Evolutionary conservation across 176 grass and related monocot species (phyloP), one percentile per base, ranked within the genome.

Genomic region (Aegilops umbellulata): DNA sequence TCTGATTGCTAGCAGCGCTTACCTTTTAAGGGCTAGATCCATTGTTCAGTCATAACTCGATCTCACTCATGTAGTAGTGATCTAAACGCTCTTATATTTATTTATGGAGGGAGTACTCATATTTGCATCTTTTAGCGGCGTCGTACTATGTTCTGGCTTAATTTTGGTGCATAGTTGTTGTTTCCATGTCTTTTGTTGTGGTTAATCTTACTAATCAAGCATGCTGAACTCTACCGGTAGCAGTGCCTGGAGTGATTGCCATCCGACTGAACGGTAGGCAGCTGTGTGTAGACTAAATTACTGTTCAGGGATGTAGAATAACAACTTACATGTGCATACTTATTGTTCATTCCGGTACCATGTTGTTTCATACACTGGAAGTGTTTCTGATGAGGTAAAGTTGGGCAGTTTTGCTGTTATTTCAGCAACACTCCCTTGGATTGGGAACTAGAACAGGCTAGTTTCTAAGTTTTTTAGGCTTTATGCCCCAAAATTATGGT

Each of bases 21-120:
- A 51, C 74, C 55, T 88, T 24, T 60, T 70, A 72, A 82, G 80
- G 26, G 16, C 55, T 42, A 74, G 57, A 89, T 84, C 60, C 79
- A 67, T 80, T 53, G 29, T 65, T 80, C 41, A 10, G 8, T 74
- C 14, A 2, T 34, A 60, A 61, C 25, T 71, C 71, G 62, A 39
- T 65, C 66, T 84, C 44, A 63, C 30, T 13, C 23, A 11, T 49
- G 16, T 63, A 38, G 39, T 41, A 41, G 39, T 41, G 39, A 42
- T 42, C 41, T 42, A 42, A 42, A 42, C 10, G 10, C 41, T 42
- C 41, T 42, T 42, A 42, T 42, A 42, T 42, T 42, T 42, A 10
- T 42, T 42, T 42, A 42, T 3, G 11, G 41, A 42, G 41, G 39
- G 41, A 42, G 41, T 14, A 46, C 27, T 32, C 31, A n/a, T 71